Evolutionary conservation across 345 rosid species (phyloP).

Genomic region (Nasturtium officinale): DNA sequence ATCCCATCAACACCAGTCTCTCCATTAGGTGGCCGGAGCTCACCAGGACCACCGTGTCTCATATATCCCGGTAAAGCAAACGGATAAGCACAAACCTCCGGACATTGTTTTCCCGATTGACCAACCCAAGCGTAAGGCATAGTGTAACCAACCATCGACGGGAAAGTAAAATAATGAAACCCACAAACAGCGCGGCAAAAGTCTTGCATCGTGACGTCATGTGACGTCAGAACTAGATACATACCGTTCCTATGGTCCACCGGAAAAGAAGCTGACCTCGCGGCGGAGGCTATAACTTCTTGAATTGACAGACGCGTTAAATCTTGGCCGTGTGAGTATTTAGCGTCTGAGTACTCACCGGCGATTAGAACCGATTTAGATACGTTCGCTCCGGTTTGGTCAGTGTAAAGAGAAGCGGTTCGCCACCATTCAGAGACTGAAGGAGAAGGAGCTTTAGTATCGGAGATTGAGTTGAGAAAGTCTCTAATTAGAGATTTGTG

Average conservation of each 20-base stretch:
- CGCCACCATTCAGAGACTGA: slow-evolving; percentile 93
- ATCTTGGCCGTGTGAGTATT: slow-evolving; percentile 62
- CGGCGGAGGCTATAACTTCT: slow-evolving; percentile 70
- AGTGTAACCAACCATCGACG: slow-evolving; percentile 95
- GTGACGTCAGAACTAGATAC: slow-evolving; percentile 72
- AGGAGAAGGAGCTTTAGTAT: slow-evolving; percentile 49
- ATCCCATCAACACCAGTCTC: slow-evolving; percentile 89
- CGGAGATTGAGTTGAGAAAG: slow-evolving; percentile 77
- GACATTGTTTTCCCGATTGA: slow-evolving; percentile 79
- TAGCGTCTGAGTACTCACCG: slow-evolving; percentile 62
- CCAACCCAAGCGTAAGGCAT: slow-evolving; percentile 99
- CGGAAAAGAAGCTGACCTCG: slow-evolving; percentile 67
- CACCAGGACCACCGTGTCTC: slow-evolving; percentile 69
- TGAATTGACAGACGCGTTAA: slow-evolving; percentile 85
- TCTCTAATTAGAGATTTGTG: slow-evolving; percentile 76
- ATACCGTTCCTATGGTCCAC: slow-evolving; percentile 88
- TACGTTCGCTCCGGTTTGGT: slow-evolving; percentile 93
- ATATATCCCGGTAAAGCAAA: slow-evolving; percentile 91
- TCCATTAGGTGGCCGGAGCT: slow-evolving; percentile 71
- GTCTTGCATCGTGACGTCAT: slow-evolving; percentile 81
- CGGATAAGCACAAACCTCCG: slow-evolving; percentile 94
- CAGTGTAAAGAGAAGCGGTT: slow-evolving; percentile 84
- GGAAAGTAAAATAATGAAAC: slow-evolving; percentile 95
- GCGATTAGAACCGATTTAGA: slow-evolving; percentile 68
- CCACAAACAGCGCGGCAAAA: slow-evolving; percentile 97